Evolutionary conservation across 148 eudicot genomes (phyloP).

Genomic region (Arctostaphylos glauca): DNA sequence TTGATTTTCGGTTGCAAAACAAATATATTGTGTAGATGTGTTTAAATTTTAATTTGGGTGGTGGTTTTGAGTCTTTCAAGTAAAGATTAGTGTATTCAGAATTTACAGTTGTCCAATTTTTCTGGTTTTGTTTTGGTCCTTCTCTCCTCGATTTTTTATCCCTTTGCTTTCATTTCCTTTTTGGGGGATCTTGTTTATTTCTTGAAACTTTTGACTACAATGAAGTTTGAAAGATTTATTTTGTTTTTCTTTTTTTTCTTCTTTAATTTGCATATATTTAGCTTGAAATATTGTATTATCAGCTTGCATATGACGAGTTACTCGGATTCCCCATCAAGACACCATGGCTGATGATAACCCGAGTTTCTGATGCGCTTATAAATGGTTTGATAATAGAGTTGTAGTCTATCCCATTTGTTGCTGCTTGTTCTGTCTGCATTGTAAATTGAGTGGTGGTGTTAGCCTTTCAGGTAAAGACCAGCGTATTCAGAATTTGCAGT

Average conservation of each 20-base stretch:
- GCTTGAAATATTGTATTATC: background rate
- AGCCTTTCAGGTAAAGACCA: background rate
- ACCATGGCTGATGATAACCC: constrained; percentile 63
- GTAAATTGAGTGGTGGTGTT: background rate
- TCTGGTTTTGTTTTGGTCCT: background rate
- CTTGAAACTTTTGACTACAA: background rate
- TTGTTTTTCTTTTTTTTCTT: background rate
- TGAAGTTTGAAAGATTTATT: background rate
- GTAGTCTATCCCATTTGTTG: background rate
- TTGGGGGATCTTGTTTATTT: background rate
- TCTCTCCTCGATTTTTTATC: background rate
- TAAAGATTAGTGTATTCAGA: background rate
- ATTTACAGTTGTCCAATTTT: background rate
- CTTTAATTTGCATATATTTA: background rate
- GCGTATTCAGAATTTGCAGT: background rate
- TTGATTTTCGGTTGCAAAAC: too few relatives aligned
- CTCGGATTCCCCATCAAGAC: constrained; percentile 95
- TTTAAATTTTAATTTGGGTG: background rate
- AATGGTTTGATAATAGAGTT: background rate
- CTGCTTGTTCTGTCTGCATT: too few relatives aligned
- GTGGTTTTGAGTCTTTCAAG: background rate
- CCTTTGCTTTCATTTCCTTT: background rate
- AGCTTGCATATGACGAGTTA: constrained; percentile 58
- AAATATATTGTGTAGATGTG: too few relatives aligned
- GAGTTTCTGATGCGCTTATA: constrained; percentile 56